Evolutionary conservation across 805 yeast species (phyloP).

Genomic region (Zygoascus tannicola): DNA sequence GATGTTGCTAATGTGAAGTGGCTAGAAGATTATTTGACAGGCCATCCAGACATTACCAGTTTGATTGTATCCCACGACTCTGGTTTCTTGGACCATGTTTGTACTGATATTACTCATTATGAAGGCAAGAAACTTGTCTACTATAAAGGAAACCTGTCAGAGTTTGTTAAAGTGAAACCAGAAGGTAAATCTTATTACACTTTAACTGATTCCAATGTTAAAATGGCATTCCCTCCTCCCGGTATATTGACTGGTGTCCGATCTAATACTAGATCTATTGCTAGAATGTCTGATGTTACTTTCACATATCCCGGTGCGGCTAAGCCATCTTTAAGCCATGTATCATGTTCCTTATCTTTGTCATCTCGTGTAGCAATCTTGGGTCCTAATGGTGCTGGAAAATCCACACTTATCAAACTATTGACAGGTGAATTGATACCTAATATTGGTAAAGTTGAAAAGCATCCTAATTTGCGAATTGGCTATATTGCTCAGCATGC

Average conservation of each 20-base stretch:
- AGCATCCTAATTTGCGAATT: constrained; percentile 95
- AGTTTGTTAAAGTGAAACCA: constrained; percentile 83
- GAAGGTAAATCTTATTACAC: constrained; percentile 96
- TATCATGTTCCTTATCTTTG: constrained; percentile 82
- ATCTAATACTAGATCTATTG: constrained; percentile 89
- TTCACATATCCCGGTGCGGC: constrained; percentile 84
- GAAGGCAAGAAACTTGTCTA: constrained; percentile 90
- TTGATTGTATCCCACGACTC: constrained; percentile 97
- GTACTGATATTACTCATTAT: constrained; percentile 94
- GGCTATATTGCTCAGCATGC: constrained; percentile 99
- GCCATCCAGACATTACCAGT: constrained; percentile 82
- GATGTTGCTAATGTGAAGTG: constrained; percentile 90
- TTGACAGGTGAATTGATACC: constrained; percentile 90
- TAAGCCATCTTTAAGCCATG: constrained; percentile 69
- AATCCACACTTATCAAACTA: constrained; percentile 87
- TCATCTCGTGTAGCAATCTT: constrained; percentile 95
- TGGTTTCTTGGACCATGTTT: constrained; percentile 88
- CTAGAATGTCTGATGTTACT: constrained; percentile 74
- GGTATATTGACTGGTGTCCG: constrained; percentile 96
- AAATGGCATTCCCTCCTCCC: constrained; percentile 98
- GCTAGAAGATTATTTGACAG: constrained; percentile 80
- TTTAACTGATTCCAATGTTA: constrained; percentile 81
- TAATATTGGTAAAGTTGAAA: constrained; percentile 80
- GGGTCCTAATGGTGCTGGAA: constrained; percentile 99
- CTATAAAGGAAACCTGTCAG: constrained; percentile 92